phyloP scores from a whole-genome alignment of 495 filamentous ascomycete species.

The Neurospora sp. region DNA sequence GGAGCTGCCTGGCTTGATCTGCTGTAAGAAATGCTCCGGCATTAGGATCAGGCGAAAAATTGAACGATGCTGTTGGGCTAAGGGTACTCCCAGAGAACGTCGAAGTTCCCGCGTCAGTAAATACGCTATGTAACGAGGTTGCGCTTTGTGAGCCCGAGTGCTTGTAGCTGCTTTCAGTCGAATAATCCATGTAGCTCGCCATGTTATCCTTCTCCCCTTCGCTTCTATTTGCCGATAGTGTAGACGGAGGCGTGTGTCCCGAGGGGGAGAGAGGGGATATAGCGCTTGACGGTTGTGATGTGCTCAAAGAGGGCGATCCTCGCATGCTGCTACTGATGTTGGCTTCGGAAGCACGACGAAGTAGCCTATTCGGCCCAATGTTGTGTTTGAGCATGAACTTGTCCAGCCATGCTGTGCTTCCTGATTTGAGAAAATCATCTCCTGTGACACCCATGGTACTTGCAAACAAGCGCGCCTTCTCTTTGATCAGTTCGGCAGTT shows the following conservation, averaged over 20 bases:
- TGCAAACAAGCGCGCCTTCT: slow-evolving; percentile 82
- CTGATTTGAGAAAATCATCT: slow-evolving; percentile 68
- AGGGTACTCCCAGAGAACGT: slow-evolving; percentile 65
- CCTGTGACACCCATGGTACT: slow-evolving; percentile 55
- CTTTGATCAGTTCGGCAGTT: slow-evolving; percentile 73
- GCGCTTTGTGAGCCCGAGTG: slow-evolving; percentile 46
- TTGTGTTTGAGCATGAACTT: slow-evolving; percentile 95
- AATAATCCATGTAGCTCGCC: slow-evolving; percentile 41
- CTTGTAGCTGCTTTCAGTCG: slow-evolving; percentile 38
- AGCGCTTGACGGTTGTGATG: slow-evolving; percentile 56
- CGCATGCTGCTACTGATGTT: slow-evolving; percentile 50
- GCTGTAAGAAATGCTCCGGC: slow-evolving; percentile 58
- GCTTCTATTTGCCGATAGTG: slow-evolving; percentile 58
- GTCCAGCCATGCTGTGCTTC: slow-evolving; percentile 75
- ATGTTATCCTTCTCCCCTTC: slow-evolving; percentile 47
- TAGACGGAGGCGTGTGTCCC: slow-evolving; percentile 50
- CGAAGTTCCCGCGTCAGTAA: slow-evolving; percentile 52
- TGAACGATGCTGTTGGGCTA: slow-evolving; percentile 78
- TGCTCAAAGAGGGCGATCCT: slow-evolving; percentile 42
- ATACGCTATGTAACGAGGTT: slow-evolving; percentile 44
- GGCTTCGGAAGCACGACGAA: slow-evolving; percentile 61
- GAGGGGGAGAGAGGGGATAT: slow-evolving; percentile 66
- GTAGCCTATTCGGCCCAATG: slow-evolving; percentile 50
- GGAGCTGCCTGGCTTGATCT: slow-evolving; percentile 52
- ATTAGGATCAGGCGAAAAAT: slow-evolving; percentile 65